Conservation (phyloP, 2,329 filamentous ascomycete species). For the Arthrobotrys iridis region DNA sequence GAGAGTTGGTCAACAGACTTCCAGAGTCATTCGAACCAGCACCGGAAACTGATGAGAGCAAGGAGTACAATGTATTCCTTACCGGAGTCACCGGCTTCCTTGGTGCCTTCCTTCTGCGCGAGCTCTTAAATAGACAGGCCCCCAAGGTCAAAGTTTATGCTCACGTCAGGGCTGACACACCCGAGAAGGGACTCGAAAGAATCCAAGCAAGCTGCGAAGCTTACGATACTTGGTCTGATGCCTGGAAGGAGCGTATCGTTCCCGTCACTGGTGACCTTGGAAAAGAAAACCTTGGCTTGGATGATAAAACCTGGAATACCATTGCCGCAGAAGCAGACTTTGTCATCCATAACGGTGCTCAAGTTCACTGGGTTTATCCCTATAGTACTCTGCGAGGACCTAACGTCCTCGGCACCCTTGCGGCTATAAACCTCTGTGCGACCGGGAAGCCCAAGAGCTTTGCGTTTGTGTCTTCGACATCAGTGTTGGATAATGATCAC, state of each 20-base stretch:
- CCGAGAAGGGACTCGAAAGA: constrained; percentile 70
- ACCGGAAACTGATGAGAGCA: constrained; percentile 59
- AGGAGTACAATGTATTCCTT: constrained; percentile 73
- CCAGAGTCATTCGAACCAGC: constrained; percentile 62
- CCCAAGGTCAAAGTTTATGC: constrained; percentile 73
- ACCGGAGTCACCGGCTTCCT: constrained; percentile 93
- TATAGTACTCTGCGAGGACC: constrained; percentile 76
- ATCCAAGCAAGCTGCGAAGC: constrained; percentile 74
- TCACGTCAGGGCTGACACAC: constrained; percentile 76
- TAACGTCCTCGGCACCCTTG: constrained; percentile 85
- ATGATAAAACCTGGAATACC: constrained; percentile 71
- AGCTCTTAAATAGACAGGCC: constrained; percentile 73
- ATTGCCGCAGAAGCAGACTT: constrained; percentile 75
- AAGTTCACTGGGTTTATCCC: constrained; percentile 81
- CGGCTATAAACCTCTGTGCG: constrained; percentile 78
- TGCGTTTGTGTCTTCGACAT: constrained; percentile 83
- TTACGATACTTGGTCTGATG: constrained; percentile 80
- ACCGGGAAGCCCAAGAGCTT: constrained; percentile 80
- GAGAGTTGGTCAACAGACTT: constrained; percentile 66
- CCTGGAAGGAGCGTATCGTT: constrained; percentile 73
- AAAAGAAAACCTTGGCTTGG: constrained; percentile 77
- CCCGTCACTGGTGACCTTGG: constrained; percentile 78
- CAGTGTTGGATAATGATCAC: constrained; percentile 81
- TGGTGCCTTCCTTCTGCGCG: constrained; percentile 79
- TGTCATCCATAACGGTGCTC: constrained; percentile 83